Evolutionary conservation across 2,329 filamentous ascomycete genomes (phyloP).

Genomic region (Cytospora mali): DNA sequence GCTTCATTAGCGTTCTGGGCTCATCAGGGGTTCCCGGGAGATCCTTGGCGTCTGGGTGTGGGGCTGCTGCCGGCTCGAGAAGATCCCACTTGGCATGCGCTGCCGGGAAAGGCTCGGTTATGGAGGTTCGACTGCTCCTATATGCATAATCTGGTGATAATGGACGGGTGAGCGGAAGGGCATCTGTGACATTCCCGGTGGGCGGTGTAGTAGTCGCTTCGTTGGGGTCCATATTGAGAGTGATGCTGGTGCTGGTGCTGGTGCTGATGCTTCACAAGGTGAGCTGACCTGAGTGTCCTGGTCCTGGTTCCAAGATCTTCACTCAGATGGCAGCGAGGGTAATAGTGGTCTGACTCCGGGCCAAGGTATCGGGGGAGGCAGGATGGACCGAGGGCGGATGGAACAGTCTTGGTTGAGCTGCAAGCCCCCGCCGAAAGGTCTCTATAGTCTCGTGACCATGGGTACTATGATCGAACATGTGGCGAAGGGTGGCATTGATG

Average conservation of each 20-base stretch:
- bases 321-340: neutral
- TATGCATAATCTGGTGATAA: conserved; percentile 8
- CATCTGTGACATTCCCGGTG: neutral
- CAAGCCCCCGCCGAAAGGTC: neutral
- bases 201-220: neutral
- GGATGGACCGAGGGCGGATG: neutral
- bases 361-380: neutral
- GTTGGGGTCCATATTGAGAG: conserved; percentile 1
- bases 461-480: neutral
- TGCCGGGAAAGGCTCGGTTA: conserved; percentile 21
- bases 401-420: neutral
- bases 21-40: neutral
- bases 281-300: no score
- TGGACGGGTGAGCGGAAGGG: neutral
- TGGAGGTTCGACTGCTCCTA: conserved; percentile 5
- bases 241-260: neutral
- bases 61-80: neutral
- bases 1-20: conserved; percentile 36
- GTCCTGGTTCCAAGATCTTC: neutral
- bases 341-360: neutral
- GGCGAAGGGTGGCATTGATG: no score
- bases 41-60: neutral
- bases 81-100: conserved; percentile 18
- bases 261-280: neutral
- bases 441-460: neutral